Base-by-base conservation (phyloP, 1,284 basidiomycete species). In the Rhodotorula sp. region DNA sequence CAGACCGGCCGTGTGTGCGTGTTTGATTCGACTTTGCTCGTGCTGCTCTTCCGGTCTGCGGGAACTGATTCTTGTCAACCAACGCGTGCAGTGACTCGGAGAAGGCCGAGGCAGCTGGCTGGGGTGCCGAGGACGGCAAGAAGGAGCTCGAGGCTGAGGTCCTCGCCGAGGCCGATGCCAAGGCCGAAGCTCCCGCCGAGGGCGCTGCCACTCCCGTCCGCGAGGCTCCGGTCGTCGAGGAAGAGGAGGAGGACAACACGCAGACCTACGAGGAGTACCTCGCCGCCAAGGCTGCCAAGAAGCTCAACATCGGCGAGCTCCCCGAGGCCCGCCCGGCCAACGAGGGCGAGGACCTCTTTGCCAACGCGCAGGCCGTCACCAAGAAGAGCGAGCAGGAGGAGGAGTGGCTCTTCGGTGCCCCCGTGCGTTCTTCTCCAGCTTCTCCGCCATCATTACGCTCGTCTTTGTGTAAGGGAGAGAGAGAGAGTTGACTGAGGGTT, bases 221-320 rank as follows among this genome's bases (percentile, higher is more conserved):
- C 60, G 70, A 76, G 63, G 69, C 67, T 29, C 67, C 71, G 49
- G 48, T 70, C 65, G 77, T 76, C 71, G 73, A 71, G 66, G 76
- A 77, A 64, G 77, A 78, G 70, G 72, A 72, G 66, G 77, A 78
- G 70, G 78, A 78, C 73, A 76, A 76, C 76, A 72, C 75, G 42
- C 73, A 77, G 70, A 77, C 78, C 60, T 78, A 78, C 78, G 77
- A 78, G 66, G 71, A 78, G 70, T 78, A 77, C 74, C 77, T 78
- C 72, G 77, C 76, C 69, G 69, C 63, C 49, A 70, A 73, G 67
- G 68, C 72, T 57, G 72, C 63, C 45, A 71, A 72, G 68, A 72
- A 70, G 62, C 66, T 72, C 67, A 49, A 66, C 63, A 55, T 72
- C 49, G 58, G 49, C n/a, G 46, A 42, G 33, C 72, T 73, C 64